phyloP scores from a whole-genome alignment of 1,284 basidiomycete genomes.

The Anthracocystis panici-leucophaei region DNA sequence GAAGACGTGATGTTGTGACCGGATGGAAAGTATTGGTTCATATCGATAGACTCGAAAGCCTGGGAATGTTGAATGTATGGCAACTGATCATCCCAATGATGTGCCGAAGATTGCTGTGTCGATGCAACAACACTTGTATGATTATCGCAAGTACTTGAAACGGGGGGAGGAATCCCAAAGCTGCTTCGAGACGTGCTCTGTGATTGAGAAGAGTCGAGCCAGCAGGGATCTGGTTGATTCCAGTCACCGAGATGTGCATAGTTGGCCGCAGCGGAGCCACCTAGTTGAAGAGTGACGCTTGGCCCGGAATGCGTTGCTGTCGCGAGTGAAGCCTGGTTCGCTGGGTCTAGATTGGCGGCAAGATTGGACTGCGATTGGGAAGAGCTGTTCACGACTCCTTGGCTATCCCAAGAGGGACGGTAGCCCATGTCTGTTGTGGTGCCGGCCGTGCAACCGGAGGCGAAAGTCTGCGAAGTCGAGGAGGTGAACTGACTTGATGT shows the following conservation, averaged over 20 bases:
- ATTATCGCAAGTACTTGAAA: background rate
- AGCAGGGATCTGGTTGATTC: slow-evolving; percentile 21
- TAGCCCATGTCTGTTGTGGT: background rate
- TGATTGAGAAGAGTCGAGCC: slow-evolving; percentile 1
- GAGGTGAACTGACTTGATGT: too few relatives aligned
- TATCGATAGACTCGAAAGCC: background rate
- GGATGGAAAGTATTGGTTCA: background rate
- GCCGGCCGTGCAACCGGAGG: too few relatives aligned
- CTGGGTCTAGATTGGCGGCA: slow-evolving; percentile 6
- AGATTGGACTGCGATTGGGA: background rate
- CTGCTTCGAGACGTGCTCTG: background rate
- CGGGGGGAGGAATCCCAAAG: background rate
- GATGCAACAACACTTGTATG: background rate
- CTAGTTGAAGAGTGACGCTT: slow-evolving; percentile 11
- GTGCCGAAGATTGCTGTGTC: background rate
- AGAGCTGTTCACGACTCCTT: background rate
- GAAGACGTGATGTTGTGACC: background rate
- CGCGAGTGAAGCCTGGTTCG: slow-evolving; percentile 2
- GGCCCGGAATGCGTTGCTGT: background rate
- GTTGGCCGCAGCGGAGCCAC: background rate
- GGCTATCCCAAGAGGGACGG: background rate
- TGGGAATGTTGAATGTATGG: background rate
- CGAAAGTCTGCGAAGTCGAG: too few relatives aligned
- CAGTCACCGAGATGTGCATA: slow-evolving; percentile 20
- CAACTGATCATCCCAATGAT: background rate